Evolutionary conservation across 2,329 filamentous ascomycete genomes (phyloP).

Genomic region (Seiridium unicorne): DNA sequence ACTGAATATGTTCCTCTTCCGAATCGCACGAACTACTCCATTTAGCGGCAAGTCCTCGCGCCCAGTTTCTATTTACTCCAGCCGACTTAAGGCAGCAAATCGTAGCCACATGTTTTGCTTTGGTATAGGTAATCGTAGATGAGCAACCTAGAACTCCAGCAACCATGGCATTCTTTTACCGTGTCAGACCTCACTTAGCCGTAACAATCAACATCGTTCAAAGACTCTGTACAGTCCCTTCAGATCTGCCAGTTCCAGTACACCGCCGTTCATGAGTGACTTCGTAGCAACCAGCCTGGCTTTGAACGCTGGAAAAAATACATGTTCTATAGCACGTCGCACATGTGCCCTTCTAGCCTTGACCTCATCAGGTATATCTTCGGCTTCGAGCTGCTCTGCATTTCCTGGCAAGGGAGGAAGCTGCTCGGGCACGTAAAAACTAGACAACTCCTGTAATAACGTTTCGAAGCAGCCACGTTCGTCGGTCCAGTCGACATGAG

Average conservation of each 20-base stretch:
- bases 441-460: constrained; percentile 82
- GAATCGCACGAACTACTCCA: no score
- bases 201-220: constrained; percentile 69
- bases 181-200: no score
- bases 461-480: constrained; percentile 84
- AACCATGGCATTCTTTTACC: background rate
- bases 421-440: constrained; percentile 87
- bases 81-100: no score
- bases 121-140: background rate
- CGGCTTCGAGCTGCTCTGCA: constrained; percentile 30
- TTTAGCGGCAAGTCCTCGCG: background rate
- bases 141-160: background rate
- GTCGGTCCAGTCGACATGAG: constrained; percentile 80
- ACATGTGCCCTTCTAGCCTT: constrained; percentile 66
- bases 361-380: constrained; percentile 46
- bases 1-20: background rate
- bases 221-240: constrained; percentile 94
- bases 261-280: constrained; percentile 67
- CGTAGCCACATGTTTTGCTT: no score
- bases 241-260: constrained; percentile 85
- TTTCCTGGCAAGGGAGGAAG: constrained; percentile 51
- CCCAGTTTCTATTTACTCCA: background rate
- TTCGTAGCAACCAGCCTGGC: constrained; percentile 79
- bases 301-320: constrained; percentile 88
- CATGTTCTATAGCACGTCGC: constrained; percentile 74